Conservation (phyloP, 2,329 filamentous ascomycete genomes). For the Exophiala lecanii-corni region DNA sequence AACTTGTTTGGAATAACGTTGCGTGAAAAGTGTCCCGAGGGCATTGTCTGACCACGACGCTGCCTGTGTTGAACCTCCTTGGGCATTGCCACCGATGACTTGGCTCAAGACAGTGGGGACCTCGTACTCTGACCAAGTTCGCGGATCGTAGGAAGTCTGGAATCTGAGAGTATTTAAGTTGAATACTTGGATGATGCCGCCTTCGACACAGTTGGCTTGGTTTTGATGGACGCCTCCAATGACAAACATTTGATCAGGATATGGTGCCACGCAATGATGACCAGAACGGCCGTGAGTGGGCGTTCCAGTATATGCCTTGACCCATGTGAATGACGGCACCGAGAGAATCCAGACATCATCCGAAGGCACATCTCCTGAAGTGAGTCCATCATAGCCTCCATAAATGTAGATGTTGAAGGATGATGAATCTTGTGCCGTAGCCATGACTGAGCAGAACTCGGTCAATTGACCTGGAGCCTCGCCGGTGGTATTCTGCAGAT, state of each 20-base stretch:
- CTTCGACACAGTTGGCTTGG: conserved; percentile 18
- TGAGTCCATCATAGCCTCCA: conserved; percentile 31
- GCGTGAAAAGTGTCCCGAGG: conserved; percentile 52
- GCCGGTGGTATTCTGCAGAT: conserved; percentile 37
- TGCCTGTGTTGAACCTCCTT: conserved; percentile 31
- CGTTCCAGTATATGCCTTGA: conserved; percentile 30
- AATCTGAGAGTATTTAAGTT: conserved; percentile 34
- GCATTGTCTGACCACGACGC: conserved; percentile 28
- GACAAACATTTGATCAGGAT: conserved; percentile 48
- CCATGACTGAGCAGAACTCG: conserved; percentile 40
- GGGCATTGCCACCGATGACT: conserved; percentile 33
- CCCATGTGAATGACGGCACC: conserved; percentile 34
- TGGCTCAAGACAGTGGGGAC: conserved; percentile 30
- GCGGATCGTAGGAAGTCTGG: conserved; percentile 30
- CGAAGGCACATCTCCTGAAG: conserved; percentile 30
- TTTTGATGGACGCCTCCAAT: conserved; percentile 32
- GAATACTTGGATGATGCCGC: conserved; percentile 44
- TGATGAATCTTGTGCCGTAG: conserved; percentile 34
- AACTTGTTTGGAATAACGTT: conserved; percentile 53
- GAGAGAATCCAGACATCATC: conserved; percentile 35
- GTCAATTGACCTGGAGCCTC: conserved; percentile 35
- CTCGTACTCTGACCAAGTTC: conserved; percentile 30
- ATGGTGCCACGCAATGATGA: conserved; percentile 34
- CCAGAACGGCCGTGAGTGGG: conserved; percentile 30
- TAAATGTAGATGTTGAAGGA: conserved; percentile 36